These are phyloP conservation scores for Solanum lycopersicoides DNA, from an alignment of 257 asterid genomes.

Conservation along the genomic window DNA sequence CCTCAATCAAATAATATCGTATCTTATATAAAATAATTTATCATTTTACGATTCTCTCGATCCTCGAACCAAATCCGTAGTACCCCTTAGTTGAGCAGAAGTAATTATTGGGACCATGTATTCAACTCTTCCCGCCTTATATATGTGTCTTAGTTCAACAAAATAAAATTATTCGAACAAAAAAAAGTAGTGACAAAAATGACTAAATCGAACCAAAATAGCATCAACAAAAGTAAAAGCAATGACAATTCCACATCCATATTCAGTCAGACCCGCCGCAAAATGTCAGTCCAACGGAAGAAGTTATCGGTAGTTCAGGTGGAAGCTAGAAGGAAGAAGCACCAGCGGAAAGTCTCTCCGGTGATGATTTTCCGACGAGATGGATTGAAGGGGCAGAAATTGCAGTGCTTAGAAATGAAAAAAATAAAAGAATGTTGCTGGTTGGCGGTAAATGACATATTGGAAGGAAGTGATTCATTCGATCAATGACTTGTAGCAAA, in stretches of 20 bases:
- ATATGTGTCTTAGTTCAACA: not conserved
- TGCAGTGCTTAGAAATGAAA: slow-evolving; percentile 22
- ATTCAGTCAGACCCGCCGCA: slow-evolving; percentile 14
- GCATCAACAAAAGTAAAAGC: not conserved
- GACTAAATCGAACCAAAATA: slow-evolving; percentile 12
- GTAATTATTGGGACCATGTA: not conserved
- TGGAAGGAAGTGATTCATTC: not conserved
- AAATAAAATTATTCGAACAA: not conserved
- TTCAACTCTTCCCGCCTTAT: not conserved
- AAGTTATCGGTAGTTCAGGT: slow-evolving; percentile 41
- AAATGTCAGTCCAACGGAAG: slow-evolving; percentile 11
- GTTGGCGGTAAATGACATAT: slow-evolving; percentile 23
- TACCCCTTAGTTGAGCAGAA: not conserved
- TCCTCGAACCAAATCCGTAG: not conserved
- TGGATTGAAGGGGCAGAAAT: slow-evolving; percentile 30
- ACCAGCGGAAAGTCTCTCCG: slow-evolving; percentile 29
- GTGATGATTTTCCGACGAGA: slow-evolving; percentile 30
- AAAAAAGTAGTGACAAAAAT: not conserved
- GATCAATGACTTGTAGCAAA: too few species aligned
- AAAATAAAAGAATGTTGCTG: slow-evolving; percentile 34
- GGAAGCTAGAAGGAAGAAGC: slow-evolving; percentile 27
- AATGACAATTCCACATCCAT: not conserved
- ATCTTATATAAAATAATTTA: not conserved
- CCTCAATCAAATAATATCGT: not conserved
- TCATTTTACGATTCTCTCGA: not conserved